Base-by-base conservation (phyloP, 2,329 filamentous ascomycete genomes). In the Neoarthrinium moseri region DNA sequence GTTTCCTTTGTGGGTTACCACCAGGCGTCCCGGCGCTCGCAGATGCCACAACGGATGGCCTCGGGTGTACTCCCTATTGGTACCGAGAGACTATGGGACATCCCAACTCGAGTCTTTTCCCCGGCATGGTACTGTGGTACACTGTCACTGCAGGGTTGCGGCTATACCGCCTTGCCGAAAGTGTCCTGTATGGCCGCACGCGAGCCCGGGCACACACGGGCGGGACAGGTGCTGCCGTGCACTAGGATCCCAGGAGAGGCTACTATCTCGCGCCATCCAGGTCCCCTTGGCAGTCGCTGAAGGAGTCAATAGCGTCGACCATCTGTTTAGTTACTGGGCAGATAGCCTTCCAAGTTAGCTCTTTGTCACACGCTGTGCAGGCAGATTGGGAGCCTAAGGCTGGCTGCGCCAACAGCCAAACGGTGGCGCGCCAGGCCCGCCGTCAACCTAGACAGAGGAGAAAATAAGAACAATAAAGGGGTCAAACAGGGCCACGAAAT, bases 61-160 rank as follows among this genome's bases (percentile, higher is more conserved):
- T 44, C 41, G 41, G 41, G 24, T 36, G 32, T 18, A 12, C 10
- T 44, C 32, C 32, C 32, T 35, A 35, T 44, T 35, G 41, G 41
- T 36, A 17, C 15, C 21, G 13, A n/a, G 20, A 32, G 21, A 15
- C 22, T 24, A 13, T 15, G 23, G 22, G 12, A 27, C 26, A 23
- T 21, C 20, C 32, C 41, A 35, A 20, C 32, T 35, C 24, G 21
- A 24, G 21, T 26, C 3, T 26, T 24, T 33, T 13, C 22, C 17
- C 40, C 26, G 27, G 11, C 20, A 17, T 43, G 11, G 35, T 15
- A 23, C 35, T 38, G 35, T n/a, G 33, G 11, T 17, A 35, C 17
- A 35, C 17, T 38, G 17, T 23, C 22, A 20, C 22, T 21, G n/a
- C 22, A n/a, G 17, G 22, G 22, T 20, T 17, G 33, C 17, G 15